A percentile compares a stretch with the other conserved stretches of the same genome.
Evolutionary conservation across 805 yeast species (phyloP).

Genomic region (Yamadazyma tumulicola): DNA sequence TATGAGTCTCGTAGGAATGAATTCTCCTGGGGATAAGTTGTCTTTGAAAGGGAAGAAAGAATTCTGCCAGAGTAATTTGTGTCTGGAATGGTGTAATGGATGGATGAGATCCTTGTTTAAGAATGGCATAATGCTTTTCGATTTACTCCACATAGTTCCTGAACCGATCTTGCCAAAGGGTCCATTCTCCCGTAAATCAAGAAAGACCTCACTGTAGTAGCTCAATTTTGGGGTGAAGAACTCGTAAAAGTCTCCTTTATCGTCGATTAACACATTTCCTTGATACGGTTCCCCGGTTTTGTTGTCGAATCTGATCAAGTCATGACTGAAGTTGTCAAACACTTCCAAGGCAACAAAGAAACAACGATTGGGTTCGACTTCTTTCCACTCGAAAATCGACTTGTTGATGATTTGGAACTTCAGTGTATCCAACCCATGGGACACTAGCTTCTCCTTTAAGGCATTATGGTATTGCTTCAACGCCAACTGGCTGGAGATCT

Average conservation of each 20-base stretch:
- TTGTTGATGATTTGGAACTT: constrained; percentile 66
- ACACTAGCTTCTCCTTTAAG: constrained; percentile 26
- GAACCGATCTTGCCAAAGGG: too few species aligned
- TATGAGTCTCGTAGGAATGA: constrained; percentile 72
- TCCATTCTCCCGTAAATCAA: constrained; percentile 53
- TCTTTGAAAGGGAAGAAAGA: constrained; percentile 63
- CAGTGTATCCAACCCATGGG: constrained; percentile 46
- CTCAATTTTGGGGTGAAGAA: constrained; percentile 63
- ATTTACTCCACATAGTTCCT: constrained; percentile 28
- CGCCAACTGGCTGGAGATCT: constrained; percentile 63
- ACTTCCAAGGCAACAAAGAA: constrained; percentile 79
- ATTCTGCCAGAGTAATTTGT: constrained; percentile 42
- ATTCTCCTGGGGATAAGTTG: constrained; percentile 67
- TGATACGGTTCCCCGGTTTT: constrained; percentile 65
- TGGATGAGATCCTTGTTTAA: constrained; percentile 39
- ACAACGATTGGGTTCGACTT: constrained; percentile 58
- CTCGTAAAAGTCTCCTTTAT: constrained; percentile 71
- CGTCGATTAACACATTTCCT: constrained; percentile 73
- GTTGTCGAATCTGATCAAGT: constrained; percentile 71
- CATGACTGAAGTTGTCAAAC: constrained; percentile 82
- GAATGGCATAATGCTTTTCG: constrained; percentile 24
- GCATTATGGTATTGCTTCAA: constrained; percentile 47
- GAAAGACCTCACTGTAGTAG: constrained; percentile 50
- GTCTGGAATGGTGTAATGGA: constrained; percentile 55
- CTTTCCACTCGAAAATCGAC: constrained; percentile 74